These are phyloP conservation scores for Metschnikowia borealis DNA, from an alignment of 805 yeast genomes.

Conservation along the genomic window DNA sequence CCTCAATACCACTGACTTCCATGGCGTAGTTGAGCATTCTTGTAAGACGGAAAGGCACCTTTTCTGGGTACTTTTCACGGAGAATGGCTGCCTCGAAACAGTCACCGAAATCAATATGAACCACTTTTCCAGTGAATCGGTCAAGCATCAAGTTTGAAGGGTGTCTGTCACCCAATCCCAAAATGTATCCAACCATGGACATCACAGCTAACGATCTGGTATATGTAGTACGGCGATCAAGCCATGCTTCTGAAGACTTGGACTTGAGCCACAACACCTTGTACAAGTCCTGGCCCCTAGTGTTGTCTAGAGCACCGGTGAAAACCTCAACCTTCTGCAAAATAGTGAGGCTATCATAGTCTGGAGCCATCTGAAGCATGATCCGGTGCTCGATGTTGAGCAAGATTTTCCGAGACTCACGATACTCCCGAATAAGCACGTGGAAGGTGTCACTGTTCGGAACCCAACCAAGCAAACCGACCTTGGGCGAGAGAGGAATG, in stretches of 20 bases:
- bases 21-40: conserved; percentile 96
- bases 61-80: conserved; percentile 96
- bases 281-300: conserved; percentile 93
- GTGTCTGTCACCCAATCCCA: conserved; percentile 96
- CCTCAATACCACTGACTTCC: conserved; percentile 99
- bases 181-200: conserved; percentile 98
- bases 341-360: conserved; percentile 83
- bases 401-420: conserved; percentile 86
- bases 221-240: conserved; percentile 93
- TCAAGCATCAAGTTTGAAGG: conserved; percentile 96
- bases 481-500: conserved; percentile 91
- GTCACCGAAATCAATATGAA: conserved; percentile 98
- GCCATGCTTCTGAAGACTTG: conserved; percentile 95
- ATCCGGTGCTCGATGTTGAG: conserved; percentile 91
- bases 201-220: conserved; percentile 94
- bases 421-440: conserved; percentile 82
- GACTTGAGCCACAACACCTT: conserved; percentile 95
- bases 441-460: conserved; percentile 97
- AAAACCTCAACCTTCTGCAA: conserved; percentile 95
- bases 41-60: conserved; percentile 94
- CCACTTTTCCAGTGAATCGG: conserved; percentile 88
- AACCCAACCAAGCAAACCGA: conserved; percentile 97
- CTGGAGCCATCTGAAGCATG: conserved; percentile 97
- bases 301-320: conserved; percentile 90
- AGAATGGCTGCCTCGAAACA: conserved; percentile 97